These are phyloP conservation scores for Schizopora paradoxa DNA, from an alignment of 1,284 basidiomycete species.

Conservation along the genomic window DNA sequence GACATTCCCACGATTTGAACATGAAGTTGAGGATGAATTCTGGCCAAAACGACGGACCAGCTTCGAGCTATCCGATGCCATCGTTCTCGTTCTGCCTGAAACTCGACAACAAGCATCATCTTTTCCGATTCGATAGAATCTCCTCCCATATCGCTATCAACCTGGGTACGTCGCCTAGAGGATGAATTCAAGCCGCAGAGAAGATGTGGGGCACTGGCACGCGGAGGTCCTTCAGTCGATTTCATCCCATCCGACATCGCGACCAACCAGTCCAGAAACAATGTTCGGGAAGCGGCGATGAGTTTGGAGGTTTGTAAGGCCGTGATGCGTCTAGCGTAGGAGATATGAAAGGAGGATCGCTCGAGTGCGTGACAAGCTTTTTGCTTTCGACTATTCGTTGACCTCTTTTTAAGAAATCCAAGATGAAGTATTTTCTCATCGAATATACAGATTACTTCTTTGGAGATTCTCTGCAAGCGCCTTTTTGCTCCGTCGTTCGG, in stretches of 20 bases:
- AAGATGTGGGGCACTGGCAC: slow-evolving; percentile 20
- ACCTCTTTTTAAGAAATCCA: slow-evolving; percentile 32
- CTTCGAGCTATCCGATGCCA: slow-evolving; percentile 41
- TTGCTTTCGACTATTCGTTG: slow-evolving; percentile 4
- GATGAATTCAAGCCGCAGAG: slow-evolving; percentile 80
- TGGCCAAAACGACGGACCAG: background rate
- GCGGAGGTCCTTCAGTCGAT: slow-evolving; percentile 50
- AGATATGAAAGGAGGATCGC: slow-evolving; percentile 46
- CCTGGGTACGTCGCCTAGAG: slow-evolving; percentile 82
- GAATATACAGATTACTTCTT: slow-evolving; percentile 56
- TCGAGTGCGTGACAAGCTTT: slow-evolving; percentile 52
- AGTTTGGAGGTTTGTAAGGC: slow-evolving; percentile 60
- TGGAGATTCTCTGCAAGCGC: slow-evolving; percentile 41
- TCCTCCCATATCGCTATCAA: slow-evolving; percentile 66
- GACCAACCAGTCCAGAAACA: slow-evolving; percentile 63
- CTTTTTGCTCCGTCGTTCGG: slow-evolving; percentile 52
- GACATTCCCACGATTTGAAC: slow-evolving; percentile 64
- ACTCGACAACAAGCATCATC: slow-evolving; percentile 48
- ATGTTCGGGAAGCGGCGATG: slow-evolving; percentile 49
- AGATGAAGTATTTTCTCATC: slow-evolving; percentile 72
- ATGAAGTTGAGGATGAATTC: slow-evolving; percentile 54
- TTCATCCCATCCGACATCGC: slow-evolving; percentile 78
- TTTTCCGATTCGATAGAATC: slow-evolving; percentile 42
- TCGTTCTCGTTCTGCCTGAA: slow-evolving; percentile 77
- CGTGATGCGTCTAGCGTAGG: slow-evolving; percentile 54